Base-by-base conservation (phyloP, 2,329 filamentous ascomycete species). In the Cytospora paraplurivora region DNA sequence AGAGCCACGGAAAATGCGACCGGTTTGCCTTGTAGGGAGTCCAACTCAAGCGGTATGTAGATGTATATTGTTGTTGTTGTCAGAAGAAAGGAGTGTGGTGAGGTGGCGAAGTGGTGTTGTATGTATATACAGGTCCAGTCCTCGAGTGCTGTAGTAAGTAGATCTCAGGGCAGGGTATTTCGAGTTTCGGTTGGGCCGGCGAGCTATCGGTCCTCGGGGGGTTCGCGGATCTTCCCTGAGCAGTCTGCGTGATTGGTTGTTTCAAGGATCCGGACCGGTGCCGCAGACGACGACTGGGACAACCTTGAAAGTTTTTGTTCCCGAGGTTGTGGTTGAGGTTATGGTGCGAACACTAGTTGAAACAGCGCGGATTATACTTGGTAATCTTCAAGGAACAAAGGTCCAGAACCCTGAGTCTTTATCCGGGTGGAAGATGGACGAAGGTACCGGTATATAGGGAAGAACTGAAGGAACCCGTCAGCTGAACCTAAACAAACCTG, bases 1-100 rank as follows among this genome's bases (percentile, higher is more conserved):
- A 19, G 33, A 17, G 41, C 19, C 59, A 62, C 41, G 19, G 37
- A 49, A 21, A 47, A 15, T 34, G 59, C 19, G 19, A 41, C 50
- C 19, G 38, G 41, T 56, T 62, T 41, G 8, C 37, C 13, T 38
- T 52, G 19, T 56, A 21, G 11, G 3, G 12, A 56, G 41, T 37
- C 41, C 33, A 21, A 37, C 38, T 12, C 44, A 47, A 7, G 44
- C n/a, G 21, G n/a, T 19, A 47, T 4, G 15, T 4, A 6, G 27
- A 4, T 3, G 4, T 27, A 27, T 27, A 4, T 27, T 27, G 27
- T 27, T 27, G 44, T n/a, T n/a, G 44, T 47, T 47, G 44, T 47
- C 44, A 17, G n/a, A 47, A 21, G 44, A 47, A 47, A 47, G 44
- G 44, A 47, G 44, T 12, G 7, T 10, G 44, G 21, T 47, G 44